Conservation (phyloP, 1,139 yeast genomes). For the Diutina mesorugosa region DNA sequence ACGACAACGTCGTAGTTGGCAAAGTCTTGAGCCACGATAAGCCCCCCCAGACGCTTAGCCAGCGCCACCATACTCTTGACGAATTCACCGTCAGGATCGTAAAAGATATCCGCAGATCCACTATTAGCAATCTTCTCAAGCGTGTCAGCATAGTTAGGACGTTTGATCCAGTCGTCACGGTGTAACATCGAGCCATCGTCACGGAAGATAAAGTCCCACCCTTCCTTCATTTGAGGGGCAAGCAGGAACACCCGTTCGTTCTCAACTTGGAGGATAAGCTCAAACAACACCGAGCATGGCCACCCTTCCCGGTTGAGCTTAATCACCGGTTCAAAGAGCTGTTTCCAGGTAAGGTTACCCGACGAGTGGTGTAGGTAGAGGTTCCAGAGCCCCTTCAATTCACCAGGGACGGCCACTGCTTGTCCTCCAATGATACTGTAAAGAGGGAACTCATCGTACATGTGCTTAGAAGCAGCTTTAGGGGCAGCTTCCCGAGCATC, state of each 20-base stretch:
- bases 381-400: conserved; percentile 63
- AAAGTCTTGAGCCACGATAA: conserved; percentile 53
- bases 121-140: conserved; percentile 54
- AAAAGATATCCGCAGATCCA: conserved; percentile 68
- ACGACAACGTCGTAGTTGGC: conserved; percentile 42
- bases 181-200: conserved; percentile 14
- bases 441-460: conserved; percentile 38
- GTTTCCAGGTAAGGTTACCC: conserved; percentile 60
- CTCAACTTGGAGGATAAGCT: conserved; percentile 14
- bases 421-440: conserved; percentile 67
- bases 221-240: conserved; percentile 11
- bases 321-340: conserved; percentile 64
- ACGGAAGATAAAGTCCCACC: conserved; percentile 2
- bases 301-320: conserved; percentile 60
- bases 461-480: conserved; percentile 38
- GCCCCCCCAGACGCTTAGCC: conserved; percentile 42
- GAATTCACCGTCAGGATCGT: conserved; percentile 73
- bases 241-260: conserved; percentile 15
- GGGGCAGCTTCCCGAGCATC: conserved; percentile 93
- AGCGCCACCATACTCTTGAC: conserved; percentile 39
- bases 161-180: conserved; percentile 8
- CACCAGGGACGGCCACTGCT: conserved; percentile 85
- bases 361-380: conserved; percentile 52
- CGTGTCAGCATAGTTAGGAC: conserved; percentile 56
- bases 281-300: conserved; percentile 24